Evolutionary conservation across 2,329 filamentous ascomycete species (phyloP).

Genomic region (Mycosphaerella sp.): DNA sequence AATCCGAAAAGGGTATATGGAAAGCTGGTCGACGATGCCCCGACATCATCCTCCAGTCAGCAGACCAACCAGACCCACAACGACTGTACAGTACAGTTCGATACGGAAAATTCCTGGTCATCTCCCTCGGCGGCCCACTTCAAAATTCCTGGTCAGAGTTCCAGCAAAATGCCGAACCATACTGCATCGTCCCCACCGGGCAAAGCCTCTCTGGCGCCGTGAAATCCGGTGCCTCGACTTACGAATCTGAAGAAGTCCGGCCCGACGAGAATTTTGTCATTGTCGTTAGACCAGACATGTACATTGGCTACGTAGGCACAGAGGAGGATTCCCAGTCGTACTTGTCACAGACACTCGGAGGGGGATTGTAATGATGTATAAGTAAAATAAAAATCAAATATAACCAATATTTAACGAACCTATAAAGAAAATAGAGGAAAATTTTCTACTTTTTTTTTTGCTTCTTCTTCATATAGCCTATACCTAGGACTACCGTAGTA

Average conservation of each 20-base stretch:
- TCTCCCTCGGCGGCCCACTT: constrained; percentile 1
- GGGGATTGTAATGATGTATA: too few species aligned
- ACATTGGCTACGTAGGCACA: constrained; percentile 10
- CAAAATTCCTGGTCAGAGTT: neutral
- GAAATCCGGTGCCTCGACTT: neutral
- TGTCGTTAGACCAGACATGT: constrained; percentile 10
- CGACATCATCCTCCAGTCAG: neutral
- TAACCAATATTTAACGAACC: too few species aligned
- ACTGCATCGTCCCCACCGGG: constrained; percentile 1
- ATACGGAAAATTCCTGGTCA: constrained; percentile 8
- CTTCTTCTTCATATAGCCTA: too few species aligned
- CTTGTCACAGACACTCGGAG: neutral
- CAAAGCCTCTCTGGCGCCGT: neutral
- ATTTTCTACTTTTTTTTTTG: too few species aligned
- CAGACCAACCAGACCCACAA: neutral
- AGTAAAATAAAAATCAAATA: too few species aligned
- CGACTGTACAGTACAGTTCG: constrained; percentile 4
- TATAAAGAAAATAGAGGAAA: too few species aligned
- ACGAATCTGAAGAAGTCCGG: neutral
- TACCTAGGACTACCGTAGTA: too few species aligned
- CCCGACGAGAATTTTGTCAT: constrained; percentile 1
- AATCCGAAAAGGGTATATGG: constrained; percentile 8
- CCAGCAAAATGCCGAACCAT: neutral
- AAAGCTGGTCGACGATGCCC: constrained; percentile 10
- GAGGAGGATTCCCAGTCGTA: constrained; percentile 3